These are phyloP conservation scores for Nakazawaea anatomiae DNA, from an alignment of 805 yeast species.

Conservation along the genomic window DNA sequence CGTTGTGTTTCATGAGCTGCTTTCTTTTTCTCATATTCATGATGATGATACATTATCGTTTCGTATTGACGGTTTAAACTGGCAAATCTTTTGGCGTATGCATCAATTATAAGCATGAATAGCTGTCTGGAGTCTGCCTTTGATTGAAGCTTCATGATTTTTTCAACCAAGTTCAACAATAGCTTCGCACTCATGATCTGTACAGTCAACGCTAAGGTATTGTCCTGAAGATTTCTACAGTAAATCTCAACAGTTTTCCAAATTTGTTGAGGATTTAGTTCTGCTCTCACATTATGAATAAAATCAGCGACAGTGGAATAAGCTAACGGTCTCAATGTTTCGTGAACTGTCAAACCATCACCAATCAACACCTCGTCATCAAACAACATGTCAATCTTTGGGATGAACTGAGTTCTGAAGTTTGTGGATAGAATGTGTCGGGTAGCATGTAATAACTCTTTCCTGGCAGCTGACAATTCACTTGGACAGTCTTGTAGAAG, in stretches of 20 bases:
- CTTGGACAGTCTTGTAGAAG: conserved; percentile 93
- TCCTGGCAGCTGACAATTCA: conserved; percentile 84
- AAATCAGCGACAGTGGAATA: conserved; percentile 95
- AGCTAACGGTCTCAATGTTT: conserved; percentile 87
- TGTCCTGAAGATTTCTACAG: conserved; percentile 75
- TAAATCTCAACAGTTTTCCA: conserved; percentile 84
- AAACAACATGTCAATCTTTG: conserved; percentile 78
- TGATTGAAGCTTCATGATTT: conserved; percentile 76
- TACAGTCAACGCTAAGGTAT: conserved; percentile 76
- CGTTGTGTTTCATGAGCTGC: conserved; percentile 36
- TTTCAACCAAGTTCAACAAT: conserved; percentile 79
- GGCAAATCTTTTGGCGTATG: conserved; percentile 78
- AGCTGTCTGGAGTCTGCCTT: conserved; percentile 80
- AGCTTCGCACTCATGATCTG: conserved; percentile 96
- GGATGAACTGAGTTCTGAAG: conserved; percentile 72
- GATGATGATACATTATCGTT: conserved; percentile 58
- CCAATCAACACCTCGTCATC: conserved; percentile 88
- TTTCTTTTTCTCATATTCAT: conserved; percentile 40
- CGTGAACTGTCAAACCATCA: conserved; percentile 86
- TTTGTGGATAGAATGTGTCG: conserved; percentile 93
- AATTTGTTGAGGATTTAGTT: conserved; percentile 74
- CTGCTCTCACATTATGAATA: conserved; percentile 84
- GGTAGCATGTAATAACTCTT: conserved; percentile 89
- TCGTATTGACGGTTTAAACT: conserved; percentile 68
- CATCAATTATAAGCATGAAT: conserved; percentile 78